Conservation (phyloP, 768 basidiomycete species). For the Neoboletus brunneissimus region DNA sequence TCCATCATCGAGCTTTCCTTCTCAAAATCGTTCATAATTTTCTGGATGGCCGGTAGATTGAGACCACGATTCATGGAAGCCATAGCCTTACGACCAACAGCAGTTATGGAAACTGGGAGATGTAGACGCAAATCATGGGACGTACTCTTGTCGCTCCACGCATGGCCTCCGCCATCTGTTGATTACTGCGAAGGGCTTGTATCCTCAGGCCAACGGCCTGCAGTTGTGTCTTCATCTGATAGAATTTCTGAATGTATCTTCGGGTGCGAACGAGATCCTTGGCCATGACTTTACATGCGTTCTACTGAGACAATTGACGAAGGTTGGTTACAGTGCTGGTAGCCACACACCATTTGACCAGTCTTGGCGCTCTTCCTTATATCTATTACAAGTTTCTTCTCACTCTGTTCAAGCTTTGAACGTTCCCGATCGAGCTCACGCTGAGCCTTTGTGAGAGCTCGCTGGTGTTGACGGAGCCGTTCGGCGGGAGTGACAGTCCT, state of each 20-base stretch:
- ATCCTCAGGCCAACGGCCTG: slow-evolving; percentile 95
- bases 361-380: slow-evolving; percentile 96
- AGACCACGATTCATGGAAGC: slow-evolving; percentile 94
- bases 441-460: slow-evolving; percentile 93
- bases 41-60: slow-evolving; percentile 91
- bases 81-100: slow-evolving; percentile 71
- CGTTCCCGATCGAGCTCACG: slow-evolving; percentile 97
- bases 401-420: slow-evolving; percentile 88
- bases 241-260: slow-evolving; percentile 95
- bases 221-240: slow-evolving; percentile 97
- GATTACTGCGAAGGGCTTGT: slow-evolving; percentile 94
- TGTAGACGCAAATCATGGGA: slow-evolving; percentile 11
- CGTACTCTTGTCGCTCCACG: slow-evolving; percentile 92
- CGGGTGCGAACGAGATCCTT: slow-evolving; percentile 97
- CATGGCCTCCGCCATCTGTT: slow-evolving; percentile 99
- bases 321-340: slow-evolving; percentile 5
- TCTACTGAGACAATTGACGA: slow-evolving; percentile 48
- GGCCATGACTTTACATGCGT: slow-evolving; percentile 99
- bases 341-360: slow-evolving; percentile 77
- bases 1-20: slow-evolving; percentile 98
- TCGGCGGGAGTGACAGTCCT: slow-evolving; percentile 94
- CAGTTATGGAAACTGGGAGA: slow-evolving; percentile 1
- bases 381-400: slow-evolving; percentile 94
- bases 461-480: slow-evolving; percentile 94
- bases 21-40: slow-evolving; percentile 98